Conservation (phyloP, 306 rosid species). For the Coriaria nepalensis region DNA sequence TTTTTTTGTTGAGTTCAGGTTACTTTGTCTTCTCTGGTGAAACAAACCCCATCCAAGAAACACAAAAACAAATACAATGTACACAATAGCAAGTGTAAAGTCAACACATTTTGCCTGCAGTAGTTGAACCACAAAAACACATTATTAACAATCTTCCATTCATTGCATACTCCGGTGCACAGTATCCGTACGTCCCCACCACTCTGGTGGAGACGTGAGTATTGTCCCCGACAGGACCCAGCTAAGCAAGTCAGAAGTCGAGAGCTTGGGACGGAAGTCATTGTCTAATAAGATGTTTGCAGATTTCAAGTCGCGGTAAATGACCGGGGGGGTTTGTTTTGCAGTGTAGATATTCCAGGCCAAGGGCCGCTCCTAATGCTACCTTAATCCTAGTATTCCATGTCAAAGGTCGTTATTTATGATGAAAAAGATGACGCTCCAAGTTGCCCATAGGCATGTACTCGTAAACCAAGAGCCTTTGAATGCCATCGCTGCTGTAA, state of each 20-base stretch:
- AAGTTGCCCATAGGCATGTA: constrained; percentile 52
- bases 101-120: constrained; percentile 84
- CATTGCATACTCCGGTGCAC: constrained; percentile 71
- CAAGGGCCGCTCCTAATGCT: constrained; percentile 61
- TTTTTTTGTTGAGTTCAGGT: constrained; percentile 32
- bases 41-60: constrained; percentile 78
- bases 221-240: constrained; percentile 91
- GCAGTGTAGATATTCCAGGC: constrained; percentile 64
- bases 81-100: constrained; percentile 46
- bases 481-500: constrained; percentile 68
- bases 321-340: constrained; percentile 48
- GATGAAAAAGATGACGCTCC: constrained; percentile 41
- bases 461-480: constrained; percentile 50
- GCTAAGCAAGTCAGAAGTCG: constrained; percentile 90
- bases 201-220: constrained; percentile 93
- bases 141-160: constrained; percentile 45
- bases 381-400: constrained; percentile 55
- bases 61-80: constrained; percentile 42
- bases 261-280: constrained; percentile 55
- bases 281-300: constrained; percentile 79
- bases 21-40: constrained; percentile 43
- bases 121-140: constrained; percentile 19
- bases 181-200: constrained; percentile 67
- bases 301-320: constrained; percentile 89
- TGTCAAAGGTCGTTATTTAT: constrained; percentile 30